phyloP scores from a whole-genome alignment of 106 monocot genomes.

The Allium cepa region DNA sequence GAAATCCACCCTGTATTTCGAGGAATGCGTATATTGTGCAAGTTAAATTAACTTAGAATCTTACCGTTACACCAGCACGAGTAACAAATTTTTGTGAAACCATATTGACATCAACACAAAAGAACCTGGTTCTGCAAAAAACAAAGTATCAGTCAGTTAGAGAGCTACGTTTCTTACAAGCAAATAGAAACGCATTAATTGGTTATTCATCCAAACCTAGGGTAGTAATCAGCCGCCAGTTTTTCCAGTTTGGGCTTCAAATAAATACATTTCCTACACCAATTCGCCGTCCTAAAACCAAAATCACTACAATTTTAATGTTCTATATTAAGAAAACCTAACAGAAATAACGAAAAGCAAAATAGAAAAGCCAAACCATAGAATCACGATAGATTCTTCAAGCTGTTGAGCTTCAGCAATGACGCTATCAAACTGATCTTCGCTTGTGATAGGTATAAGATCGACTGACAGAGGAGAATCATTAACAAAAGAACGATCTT shows the following conservation, averaged over 20 bases:
- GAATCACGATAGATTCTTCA: conserved; percentile 43
- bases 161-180: neutral
- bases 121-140: conserved; percentile 71
- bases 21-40: too few species aligned
- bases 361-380: conserved; percentile 42
- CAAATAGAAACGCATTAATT: neutral
- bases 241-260: conserved; percentile 98
- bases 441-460: conserved; percentile 44
- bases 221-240: conserved; percentile 76
- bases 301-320: neutral
- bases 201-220: conserved; percentile 39
- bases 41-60: conserved; percentile 1
- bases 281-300: conserved; percentile 75
- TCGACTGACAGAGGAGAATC: conserved; percentile 37
- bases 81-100: conserved; percentile 83
- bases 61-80: conserved; percentile 85
- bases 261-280: conserved; percentile 99
- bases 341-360: neutral
- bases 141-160: neutral
- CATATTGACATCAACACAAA: conserved; percentile 73
- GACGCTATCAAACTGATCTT: conserved; percentile 66
- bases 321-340: neutral
- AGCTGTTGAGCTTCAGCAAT: conserved; percentile 55
- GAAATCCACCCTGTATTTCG: too few species aligned
- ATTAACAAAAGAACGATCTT: neutral